Base-by-base conservation (phyloP, 371 early-diverging fungal genomes). In the Mucor sp. region DNA sequence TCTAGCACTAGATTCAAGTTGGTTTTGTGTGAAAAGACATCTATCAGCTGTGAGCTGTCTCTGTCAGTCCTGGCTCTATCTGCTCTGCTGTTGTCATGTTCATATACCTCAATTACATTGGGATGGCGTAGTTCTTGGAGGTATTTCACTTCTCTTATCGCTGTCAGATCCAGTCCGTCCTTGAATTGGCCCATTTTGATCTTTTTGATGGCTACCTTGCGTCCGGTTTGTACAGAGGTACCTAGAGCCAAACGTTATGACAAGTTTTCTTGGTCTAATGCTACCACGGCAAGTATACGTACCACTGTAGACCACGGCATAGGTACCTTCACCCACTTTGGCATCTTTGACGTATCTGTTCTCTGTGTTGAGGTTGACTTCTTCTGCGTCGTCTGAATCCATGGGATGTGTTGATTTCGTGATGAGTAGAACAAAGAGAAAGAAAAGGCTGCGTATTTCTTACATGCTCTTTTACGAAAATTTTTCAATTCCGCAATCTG, bases 71-170 rank as follows among this genome's bases (percentile, higher is more conserved):
- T 37, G 14, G 14, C 14, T 37, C 30, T 37, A 37, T 37, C 37
- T 37, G 1, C 4, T 7, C 2, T 21, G n/a, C 2, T 21, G n/a
- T 17, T 47, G 21, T 21, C 21, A 47, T 21, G 32, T 27, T 43
- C 60, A 6, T 30, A 6, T 30, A 91, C 91, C 78, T 96, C 93
- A 37, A 98, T 89, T 27, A 98, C 86, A 70, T 98, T 97, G 1
- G 94, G 92, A 81, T 99, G 98, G 60, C 80, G 78, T 44, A 99
- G 82, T 75, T 97, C 97, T 76, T 97, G 95, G 35, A 99, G 85
- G 21, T 90, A 90, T 74, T 98, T 99, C 68, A 99, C 94, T 85
- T 99, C 99, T 55, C 99, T 88, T 53, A 99, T 93, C 0, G 99
- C 97, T 27, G 97, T 94, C 74, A 97, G 82, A 72, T 99, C 99